Percentiles rank a stretch among this genome's conserved stretches.
Conservation (phyloP, 2,329 filamentous ascomycete genomes). For the Blastomyces parvus region DNA sequence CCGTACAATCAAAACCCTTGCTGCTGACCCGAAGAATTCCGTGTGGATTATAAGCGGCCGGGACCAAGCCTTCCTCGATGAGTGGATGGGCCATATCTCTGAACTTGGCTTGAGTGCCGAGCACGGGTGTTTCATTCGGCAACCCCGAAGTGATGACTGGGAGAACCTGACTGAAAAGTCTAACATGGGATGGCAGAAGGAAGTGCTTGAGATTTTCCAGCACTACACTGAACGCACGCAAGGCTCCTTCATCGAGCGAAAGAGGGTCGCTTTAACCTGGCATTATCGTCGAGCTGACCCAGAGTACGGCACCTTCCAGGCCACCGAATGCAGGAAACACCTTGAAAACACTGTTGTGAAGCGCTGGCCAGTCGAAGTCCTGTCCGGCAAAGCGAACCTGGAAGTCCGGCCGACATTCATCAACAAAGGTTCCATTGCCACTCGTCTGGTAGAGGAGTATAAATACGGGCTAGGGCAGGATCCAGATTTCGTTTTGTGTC, state of each 20-base stretch:
- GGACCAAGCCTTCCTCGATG: conserved; percentile 80
- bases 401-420: conserved; percentile 95
- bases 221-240: conserved; percentile 79
- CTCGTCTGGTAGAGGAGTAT: conserved; percentile 69
- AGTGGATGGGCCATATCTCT: conserved; percentile 84
- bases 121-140: conserved; percentile 88
- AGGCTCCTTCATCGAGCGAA: conserved; percentile 87
- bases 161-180: conserved; percentile 76
- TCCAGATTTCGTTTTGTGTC: conserved; percentile 79
- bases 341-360: conserved; percentile 67
- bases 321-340: conserved; percentile 69
- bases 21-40: conserved; percentile 68
- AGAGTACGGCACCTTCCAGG: conserved; percentile 70
- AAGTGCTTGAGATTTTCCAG: conserved; percentile 76
- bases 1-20: conserved; percentile 66
- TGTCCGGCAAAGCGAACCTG: conserved; percentile 92
- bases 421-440: conserved; percentile 95
- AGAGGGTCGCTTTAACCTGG: conserved; percentile 92
- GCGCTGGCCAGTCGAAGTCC: conserved; percentile 87
- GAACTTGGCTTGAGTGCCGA: conserved; percentile 91
- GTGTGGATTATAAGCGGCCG: conserved; percentile 99
- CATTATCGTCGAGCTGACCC: conserved; percentile 90
- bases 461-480: conserved; percentile 43
- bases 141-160: conserved; percentile 69
- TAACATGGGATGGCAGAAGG: conserved; percentile 86